Percentiles rank a stretch among this genome's conserved stretches.
These are phyloP conservation scores for Aspergillus sclerotioniger DNA, from an alignment of 495 filamentous ascomycete genomes.

Conservation along the genomic window DNA sequence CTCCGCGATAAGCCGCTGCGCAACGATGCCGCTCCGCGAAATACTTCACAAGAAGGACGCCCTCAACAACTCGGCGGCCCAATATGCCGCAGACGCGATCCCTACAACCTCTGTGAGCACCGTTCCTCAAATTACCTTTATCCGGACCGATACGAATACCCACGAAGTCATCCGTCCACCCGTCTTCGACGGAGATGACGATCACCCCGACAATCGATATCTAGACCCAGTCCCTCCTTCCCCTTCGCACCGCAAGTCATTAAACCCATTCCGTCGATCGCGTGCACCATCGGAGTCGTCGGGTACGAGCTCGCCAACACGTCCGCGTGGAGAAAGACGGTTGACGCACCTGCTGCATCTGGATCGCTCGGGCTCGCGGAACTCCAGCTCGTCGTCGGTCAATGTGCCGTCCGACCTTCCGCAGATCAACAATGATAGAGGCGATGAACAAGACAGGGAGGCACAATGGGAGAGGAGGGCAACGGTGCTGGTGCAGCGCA, in stretches of 20 bases:
- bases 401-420: constrained; percentile 80
- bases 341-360: constrained; percentile 72
- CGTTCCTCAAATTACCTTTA: constrained; percentile 75
- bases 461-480: constrained; percentile 84
- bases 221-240: constrained; percentile 19
- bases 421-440: constrained; percentile 55
- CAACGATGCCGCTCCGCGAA: constrained; percentile 68
- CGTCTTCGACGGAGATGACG: constrained; percentile 42
- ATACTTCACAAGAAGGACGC: constrained; percentile 73
- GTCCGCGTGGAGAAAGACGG: constrained; percentile 41
- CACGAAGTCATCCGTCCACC: constrained; percentile 75
- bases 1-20: constrained; percentile 13
- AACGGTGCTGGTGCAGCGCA: constrained; percentile 74
- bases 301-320: constrained; percentile 23
- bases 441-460: constrained; percentile 51
- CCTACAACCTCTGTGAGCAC: constrained; percentile 15
- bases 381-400: constrained; percentile 55
- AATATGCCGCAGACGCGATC: constrained; percentile 9
- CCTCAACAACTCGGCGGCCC: constrained; percentile 31
- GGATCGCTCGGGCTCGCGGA: constrained; percentile 54
- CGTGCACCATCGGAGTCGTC: constrained; percentile 40
- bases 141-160: constrained; percentile 77
- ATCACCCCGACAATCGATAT: constrained; percentile 19
- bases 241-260: constrained; percentile 45
- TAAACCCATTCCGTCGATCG: constrained; percentile 49